These are phyloP conservation scores for Kluyveromyces sp. DNA, from an alignment of 1,139 yeast species.

Conservation along the genomic window DNA sequence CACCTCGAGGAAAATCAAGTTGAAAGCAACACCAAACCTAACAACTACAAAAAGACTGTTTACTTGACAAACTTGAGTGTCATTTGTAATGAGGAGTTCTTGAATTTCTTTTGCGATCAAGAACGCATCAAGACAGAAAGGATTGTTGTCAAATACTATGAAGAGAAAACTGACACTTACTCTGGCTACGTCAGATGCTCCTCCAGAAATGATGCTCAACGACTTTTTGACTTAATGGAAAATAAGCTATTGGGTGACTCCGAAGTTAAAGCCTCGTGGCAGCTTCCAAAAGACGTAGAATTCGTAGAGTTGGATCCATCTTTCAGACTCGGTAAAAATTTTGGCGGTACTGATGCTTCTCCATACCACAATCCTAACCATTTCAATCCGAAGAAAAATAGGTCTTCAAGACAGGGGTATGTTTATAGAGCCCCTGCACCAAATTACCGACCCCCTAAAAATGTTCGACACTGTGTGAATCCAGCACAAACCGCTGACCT, in stretches of 20 bases:
- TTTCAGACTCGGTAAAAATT: too few relatives aligned
- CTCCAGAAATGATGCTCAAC: conserved; percentile 20
- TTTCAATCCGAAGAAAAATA: background rate
- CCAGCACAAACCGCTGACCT: too few relatives aligned
- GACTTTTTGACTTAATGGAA: conserved; percentile 19
- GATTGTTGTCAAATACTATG: conserved; percentile 17
- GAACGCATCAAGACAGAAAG: conserved; percentile 19
- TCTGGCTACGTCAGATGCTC: conserved; percentile 24
- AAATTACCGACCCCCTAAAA: conserved; percentile 5
- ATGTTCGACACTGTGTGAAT: background rate
- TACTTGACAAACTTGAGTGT: conserved; percentile 25
- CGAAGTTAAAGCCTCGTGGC: conserved; percentile 23
- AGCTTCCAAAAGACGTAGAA: conserved; percentile 7
- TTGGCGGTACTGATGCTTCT: background rate
- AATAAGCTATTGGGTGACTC: conserved; percentile 28
- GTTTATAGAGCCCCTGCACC: conserved; percentile 12
- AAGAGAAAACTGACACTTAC: conserved; percentile 17
- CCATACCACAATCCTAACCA: background rate
- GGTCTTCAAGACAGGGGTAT: conserved; percentile 5
- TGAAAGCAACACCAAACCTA: conserved; percentile 1
- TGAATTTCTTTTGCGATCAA: conserved; percentile 19
- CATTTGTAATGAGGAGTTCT: conserved; percentile 25
- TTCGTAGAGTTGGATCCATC: conserved; percentile 1
- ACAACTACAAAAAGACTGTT: conserved; percentile 14
- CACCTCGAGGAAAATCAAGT: conserved; percentile 7